Evolutionary conservation across 2,329 filamentous ascomycete species (phyloP).

Genomic region (Botrytis paeoniae): DNA sequence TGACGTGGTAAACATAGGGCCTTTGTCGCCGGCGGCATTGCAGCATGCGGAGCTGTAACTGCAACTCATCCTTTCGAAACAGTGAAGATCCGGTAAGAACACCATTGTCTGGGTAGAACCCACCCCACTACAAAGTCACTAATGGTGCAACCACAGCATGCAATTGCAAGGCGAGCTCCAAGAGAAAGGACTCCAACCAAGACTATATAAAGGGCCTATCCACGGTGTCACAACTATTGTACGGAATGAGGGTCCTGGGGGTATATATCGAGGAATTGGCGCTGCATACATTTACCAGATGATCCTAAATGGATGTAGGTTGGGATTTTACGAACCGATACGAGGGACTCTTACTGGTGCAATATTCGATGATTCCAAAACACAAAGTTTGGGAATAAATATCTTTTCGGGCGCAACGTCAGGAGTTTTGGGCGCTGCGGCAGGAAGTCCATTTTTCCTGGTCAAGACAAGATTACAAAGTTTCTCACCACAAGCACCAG

Average conservation of each 20-base stretch:
- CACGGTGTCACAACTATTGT: slow-evolving; percentile 90
- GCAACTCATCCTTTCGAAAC: slow-evolving; percentile 98
- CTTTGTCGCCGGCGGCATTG: slow-evolving; percentile 94
- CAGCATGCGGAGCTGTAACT: slow-evolving; percentile 94
- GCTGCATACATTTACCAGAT: slow-evolving; percentile 97
- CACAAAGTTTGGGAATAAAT: slow-evolving; percentile 86
- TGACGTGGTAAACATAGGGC: slow-evolving; percentile 48
- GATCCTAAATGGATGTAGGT: slow-evolving; percentile 89
- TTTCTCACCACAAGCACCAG: slow-evolving; percentile 85
- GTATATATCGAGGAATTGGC: slow-evolving; percentile 84
- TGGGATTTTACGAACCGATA: slow-evolving; percentile 97
- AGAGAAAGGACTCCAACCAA: slow-evolving; percentile 76
- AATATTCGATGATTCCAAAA: slow-evolving; percentile 67
- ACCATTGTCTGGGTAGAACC: slow-evolving; percentile 4
- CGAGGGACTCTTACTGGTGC: slow-evolving; percentile 67
- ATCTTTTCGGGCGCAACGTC: slow-evolving; percentile 88
- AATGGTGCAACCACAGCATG: slow-evolving; percentile 55
- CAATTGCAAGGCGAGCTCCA: slow-evolving; percentile 96
- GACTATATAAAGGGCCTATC: slow-evolving; percentile 85
- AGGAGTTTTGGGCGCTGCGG: slow-evolving; percentile 87
- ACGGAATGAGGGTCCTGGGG: slow-evolving; percentile 81
- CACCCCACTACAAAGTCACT: slow-evolving; percentile 15
- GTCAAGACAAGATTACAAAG: slow-evolving; percentile 96
- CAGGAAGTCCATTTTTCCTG: slow-evolving; percentile 94
- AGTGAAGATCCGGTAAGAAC: slow-evolving; percentile 85